Conservation (phyloP, 2,329 filamentous ascomycete species). For the Venturia asperata region DNA sequence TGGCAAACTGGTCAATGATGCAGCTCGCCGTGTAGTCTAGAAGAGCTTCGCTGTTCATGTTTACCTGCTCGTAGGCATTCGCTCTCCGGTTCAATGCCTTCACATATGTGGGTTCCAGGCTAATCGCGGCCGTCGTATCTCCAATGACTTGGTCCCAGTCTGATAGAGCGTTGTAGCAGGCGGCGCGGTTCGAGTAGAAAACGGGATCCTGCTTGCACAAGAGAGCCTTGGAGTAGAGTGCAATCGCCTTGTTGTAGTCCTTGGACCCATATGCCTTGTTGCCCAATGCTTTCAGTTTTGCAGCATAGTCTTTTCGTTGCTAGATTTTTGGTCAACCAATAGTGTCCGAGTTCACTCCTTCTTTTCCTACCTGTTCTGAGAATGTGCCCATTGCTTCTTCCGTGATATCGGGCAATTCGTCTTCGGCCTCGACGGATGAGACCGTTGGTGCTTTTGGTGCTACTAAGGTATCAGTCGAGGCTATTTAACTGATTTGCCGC, state of each 20-base stretch:
- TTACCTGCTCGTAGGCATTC: constrained; percentile 91
- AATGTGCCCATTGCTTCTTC: constrained; percentile 39
- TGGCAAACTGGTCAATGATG: constrained; percentile 97
- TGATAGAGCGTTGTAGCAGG: constrained; percentile 88
- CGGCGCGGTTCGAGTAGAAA: constrained; percentile 97
- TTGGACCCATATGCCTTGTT: constrained; percentile 96
- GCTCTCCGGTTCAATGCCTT: constrained; percentile 96
- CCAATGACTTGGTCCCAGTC: constrained; percentile 96
- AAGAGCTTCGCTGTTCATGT: constrained; percentile 85
- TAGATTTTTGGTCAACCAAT: constrained; percentile 17
- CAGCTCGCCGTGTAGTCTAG: constrained; percentile 98
- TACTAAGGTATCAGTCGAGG: constrained; percentile 6
- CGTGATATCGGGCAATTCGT: constrained; percentile 44
- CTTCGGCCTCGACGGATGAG: constrained; percentile 33
- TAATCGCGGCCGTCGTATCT: constrained; percentile 90
- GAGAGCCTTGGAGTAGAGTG: constrained; percentile 91
- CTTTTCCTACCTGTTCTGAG: constrained; percentile 34
- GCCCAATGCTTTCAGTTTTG: constrained; percentile 86
- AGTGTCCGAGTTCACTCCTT: neutral
- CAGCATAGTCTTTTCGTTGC: constrained; percentile 64
- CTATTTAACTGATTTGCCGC: neutral
- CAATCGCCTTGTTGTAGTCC: constrained; percentile 88
- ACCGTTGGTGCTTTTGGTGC: constrained; percentile 25
- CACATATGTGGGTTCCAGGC: constrained; percentile 89
- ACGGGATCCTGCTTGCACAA: constrained; percentile 95